phyloP scores from a whole-genome alignment of 2,329 filamentous ascomycete species.

The Colletotrichum trifolii region DNA sequence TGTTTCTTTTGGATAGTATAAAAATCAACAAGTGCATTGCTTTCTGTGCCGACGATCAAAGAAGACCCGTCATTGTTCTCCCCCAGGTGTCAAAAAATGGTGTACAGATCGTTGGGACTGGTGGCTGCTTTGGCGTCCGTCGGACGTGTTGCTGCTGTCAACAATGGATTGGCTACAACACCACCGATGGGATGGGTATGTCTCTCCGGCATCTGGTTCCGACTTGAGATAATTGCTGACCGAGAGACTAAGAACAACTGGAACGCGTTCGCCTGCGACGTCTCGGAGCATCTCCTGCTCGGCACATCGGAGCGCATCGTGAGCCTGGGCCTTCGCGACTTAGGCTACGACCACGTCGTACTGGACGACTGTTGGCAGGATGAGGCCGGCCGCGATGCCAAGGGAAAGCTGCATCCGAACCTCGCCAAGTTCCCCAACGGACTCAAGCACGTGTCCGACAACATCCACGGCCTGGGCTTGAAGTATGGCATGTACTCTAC shows the following conservation, averaged over 20 bases:
- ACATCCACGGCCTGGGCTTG: slow-evolving; percentile 48
- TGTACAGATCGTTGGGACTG: slow-evolving; percentile 19
- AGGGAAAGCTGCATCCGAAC: slow-evolving; percentile 45
- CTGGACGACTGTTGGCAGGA: slow-evolving; percentile 51
- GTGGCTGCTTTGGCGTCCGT: slow-evolving; percentile 25
- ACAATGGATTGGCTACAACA: slow-evolving; percentile 37
- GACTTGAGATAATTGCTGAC: background rate
- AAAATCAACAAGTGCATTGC: background rate
- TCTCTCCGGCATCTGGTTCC: background rate
- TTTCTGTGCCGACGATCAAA: too few relatives aligned
- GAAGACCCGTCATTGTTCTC: too few relatives aligned
- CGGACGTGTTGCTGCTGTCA: slow-evolving; percentile 32
- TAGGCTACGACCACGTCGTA: slow-evolving; percentile 45
- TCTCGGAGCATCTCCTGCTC: slow-evolving; percentile 37
- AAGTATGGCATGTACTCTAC: slow-evolving; percentile 53
- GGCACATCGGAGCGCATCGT: slow-evolving; percentile 40
- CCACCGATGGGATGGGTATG: slow-evolving; percentile 40
- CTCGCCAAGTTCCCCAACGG: slow-evolving; percentile 50
- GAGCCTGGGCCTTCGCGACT: slow-evolving; percentile 41
- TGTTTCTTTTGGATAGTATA: slow-evolving; percentile 14
- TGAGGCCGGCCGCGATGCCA: slow-evolving; percentile 40
- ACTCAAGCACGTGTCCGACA: slow-evolving; percentile 48
- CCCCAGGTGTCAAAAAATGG: background rate
- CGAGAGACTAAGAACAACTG: slow-evolving; percentile 26
- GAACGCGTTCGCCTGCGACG: slow-evolving; percentile 33